These are phyloP conservation scores for Nematocida ausubeli DNA, from an alignment of 371 early-diverging fungal species.

Conservation along the genomic window DNA sequence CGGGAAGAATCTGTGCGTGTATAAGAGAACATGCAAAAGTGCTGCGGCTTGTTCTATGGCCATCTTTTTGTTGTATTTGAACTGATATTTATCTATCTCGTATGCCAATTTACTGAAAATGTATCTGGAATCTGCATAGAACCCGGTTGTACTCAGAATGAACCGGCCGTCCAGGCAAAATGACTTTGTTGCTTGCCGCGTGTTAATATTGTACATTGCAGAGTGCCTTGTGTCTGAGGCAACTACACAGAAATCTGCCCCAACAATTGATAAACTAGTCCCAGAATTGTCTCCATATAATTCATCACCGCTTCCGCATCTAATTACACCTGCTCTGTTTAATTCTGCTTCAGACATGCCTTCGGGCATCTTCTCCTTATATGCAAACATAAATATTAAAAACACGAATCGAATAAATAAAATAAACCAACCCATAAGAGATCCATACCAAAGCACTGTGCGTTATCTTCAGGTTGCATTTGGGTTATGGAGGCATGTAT, in stretches of 20 bases:
- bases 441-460: too few relatives aligned
- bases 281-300: slow-evolving; percentile 74
- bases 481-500: too few relatives aligned
- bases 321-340: slow-evolving; percentile 14
- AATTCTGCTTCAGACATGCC: neutral
- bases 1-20: slow-evolving; percentile 85
- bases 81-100: slow-evolving; percentile 68
- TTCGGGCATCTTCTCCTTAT: neutral
- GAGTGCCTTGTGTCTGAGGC: slow-evolving; percentile 94
- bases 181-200: slow-evolving; percentile 84
- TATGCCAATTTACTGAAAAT: slow-evolving; percentile 78
- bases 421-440: too few relatives aligned
- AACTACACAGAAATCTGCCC: slow-evolving; percentile 83
- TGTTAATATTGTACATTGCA: slow-evolving; percentile 86
- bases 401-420: neutral
- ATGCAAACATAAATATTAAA: slow-evolving; percentile 7
- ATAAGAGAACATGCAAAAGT: slow-evolving; percentile 83
- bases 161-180: slow-evolving; percentile 73
- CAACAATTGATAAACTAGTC: slow-evolving; percentile 84
- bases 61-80: slow-evolving; percentile 77
- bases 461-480: too few relatives aligned
- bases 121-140: slow-evolving; percentile 84
- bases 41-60: slow-evolving; percentile 86
- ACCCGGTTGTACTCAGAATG: slow-evolving; percentile 81
- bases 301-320: slow-evolving; percentile 49